These are phyloP conservation scores for Trichoderma sp. DNA, from an alignment of 2,329 filamentous ascomycete species.

Conservation along the genomic window DNA sequence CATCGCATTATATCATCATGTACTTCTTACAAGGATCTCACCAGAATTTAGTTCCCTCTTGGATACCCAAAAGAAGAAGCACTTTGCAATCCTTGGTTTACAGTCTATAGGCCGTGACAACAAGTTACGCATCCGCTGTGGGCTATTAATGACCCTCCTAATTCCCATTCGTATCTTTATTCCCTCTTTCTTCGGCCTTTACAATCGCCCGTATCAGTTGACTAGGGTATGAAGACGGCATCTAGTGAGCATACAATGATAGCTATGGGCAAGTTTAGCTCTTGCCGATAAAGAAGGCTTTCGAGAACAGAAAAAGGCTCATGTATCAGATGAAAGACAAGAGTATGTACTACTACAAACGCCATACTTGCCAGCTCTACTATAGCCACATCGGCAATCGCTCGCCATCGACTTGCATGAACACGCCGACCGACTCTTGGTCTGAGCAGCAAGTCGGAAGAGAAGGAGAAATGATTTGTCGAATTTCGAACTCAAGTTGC, in stretches of 20 bases:
- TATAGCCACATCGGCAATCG: not conserved
- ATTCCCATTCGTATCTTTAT: not conserved
- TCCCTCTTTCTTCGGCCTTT: not conserved
- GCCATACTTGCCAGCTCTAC: not conserved
- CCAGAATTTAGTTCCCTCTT: not conserved
- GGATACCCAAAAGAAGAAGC: not conserved
- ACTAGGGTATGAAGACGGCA: too few relatives aligned
- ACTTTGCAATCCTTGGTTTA: not conserved
- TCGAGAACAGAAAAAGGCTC: not conserved
- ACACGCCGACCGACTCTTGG: not conserved
- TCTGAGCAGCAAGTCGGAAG: not conserved
- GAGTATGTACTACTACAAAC: not conserved
- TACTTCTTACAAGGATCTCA: not conserved
- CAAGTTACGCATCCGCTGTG: not conserved
- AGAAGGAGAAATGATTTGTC: not conserved
- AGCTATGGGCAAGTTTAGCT: not conserved
- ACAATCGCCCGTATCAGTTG: not conserved
- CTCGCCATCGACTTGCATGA: not conserved
- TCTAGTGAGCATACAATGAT: not conserved
- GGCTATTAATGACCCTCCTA: not conserved
- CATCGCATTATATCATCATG: not conserved
- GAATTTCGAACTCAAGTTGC: not conserved
- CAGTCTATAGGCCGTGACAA: not conserved
- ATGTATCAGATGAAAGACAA: too few relatives aligned
- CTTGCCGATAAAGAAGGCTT: not conserved